Evolutionary conservation across 306 rosid genomes (phyloP).

Genomic region (Ochetophila trinervis): DNA sequence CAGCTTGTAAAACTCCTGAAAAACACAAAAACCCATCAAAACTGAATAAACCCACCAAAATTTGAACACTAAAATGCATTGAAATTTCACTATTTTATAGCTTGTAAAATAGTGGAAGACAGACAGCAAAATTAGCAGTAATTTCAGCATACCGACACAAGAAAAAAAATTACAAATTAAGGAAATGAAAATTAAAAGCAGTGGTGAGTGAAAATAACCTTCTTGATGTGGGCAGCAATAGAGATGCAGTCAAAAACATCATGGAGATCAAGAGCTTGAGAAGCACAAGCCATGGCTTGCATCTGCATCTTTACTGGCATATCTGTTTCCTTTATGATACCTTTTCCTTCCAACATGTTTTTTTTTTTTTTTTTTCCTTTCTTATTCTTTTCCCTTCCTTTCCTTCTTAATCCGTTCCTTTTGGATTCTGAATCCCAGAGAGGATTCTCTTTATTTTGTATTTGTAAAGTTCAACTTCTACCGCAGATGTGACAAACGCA

Average conservation of each 20-base stretch:
- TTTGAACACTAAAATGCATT: background rate
- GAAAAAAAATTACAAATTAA: too few species aligned
- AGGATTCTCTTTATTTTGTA: background rate
- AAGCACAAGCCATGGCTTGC: constrained; percentile 87
- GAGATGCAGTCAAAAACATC: constrained; percentile 67
- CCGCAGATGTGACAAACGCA: background rate
- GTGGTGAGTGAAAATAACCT: constrained; percentile 32
- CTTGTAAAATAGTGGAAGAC: too few species aligned
- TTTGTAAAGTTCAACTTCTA: background rate
- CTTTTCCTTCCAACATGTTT: constrained; percentile 88
- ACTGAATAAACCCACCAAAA: constrained; percentile 2
- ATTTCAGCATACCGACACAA: background rate
- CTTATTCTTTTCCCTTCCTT: too few species aligned
- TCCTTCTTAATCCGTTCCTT: too few species aligned
- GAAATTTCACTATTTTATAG: background rate
- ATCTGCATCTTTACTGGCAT: constrained; percentile 72
- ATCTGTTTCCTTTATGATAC: constrained; percentile 58
- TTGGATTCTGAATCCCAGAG: too few species aligned
- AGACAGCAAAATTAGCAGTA: background rate
- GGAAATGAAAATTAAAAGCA: too few species aligned
- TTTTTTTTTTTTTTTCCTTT: background rate
- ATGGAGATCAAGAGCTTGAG: constrained; percentile 75
- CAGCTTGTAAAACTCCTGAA: constrained; percentile 64
- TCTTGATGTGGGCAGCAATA: constrained; percentile 65
- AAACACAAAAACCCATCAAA: background rate